Conservation (phyloP, 768 basidiomycete genomes). For the Russula brevipes region DNA sequence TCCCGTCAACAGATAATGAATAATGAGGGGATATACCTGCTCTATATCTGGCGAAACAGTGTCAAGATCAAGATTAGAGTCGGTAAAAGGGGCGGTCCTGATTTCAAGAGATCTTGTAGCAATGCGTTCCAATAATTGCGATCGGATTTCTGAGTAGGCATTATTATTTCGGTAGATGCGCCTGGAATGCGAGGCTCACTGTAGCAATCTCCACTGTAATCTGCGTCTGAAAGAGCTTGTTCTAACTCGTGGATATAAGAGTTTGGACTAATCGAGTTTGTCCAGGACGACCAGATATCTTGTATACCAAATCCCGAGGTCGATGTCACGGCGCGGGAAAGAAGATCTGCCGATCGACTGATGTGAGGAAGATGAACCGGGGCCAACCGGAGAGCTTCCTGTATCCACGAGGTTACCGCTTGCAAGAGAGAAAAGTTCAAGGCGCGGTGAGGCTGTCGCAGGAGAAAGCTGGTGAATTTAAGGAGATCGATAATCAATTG, state of each 20-base stretch:
- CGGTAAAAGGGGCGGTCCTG: neutral
- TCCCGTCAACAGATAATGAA: too few relatives aligned
- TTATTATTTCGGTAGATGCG: neutral
- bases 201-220: neutral
- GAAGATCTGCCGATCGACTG: constrained; percentile 34
- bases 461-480: constrained; percentile 14
- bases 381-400: constrained; percentile 30
- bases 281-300: constrained; percentile 62
- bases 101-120: neutral
- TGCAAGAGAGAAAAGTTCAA: constrained; percentile 53
- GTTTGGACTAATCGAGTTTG: constrained; percentile 11
- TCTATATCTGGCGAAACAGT: neutral
- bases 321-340: constrained; percentile 50
- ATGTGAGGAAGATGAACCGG: constrained; percentile 34
- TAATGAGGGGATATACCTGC: neutral
- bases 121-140: neutral
- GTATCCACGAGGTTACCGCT: constrained; percentile 52
- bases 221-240: neutral
- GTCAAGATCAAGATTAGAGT: neutral
- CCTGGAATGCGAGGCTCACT: neutral
- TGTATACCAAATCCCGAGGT: constrained; percentile 69
- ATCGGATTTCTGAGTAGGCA: constrained; percentile 1
- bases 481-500: constrained; percentile 18
- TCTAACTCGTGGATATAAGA: constrained; percentile 6
- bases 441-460: neutral